A percentile compares a stretch with the other conserved stretches of the same genome.
These are phyloP conservation scores for sorghum (Sorghum bicolor) DNA, from an alignment of 176 grass and related monocot species.

Conservation along the genomic window Sorghum_bicolor_NCBIv3 NC_012871.2:73946501-73947000, in stretches of 20 bases:
- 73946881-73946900: conserved; percentile 44
- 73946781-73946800: not conserved
- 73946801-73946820: conserved; percentile 27
- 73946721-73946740: not conserved
- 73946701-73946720: not conserved
- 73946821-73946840: not conserved
- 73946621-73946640: not conserved
- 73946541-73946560: conserved; percentile 19
- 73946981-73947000: conserved; percentile 25
- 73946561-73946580: not conserved
- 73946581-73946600: not conserved
- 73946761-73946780: not conserved
- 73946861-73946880: not conserved
- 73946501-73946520: not conserved
- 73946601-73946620: not conserved
- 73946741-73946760: too few species aligned
- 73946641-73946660: not conserved
- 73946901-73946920: conserved; percentile 50
- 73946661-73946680: not conserved
- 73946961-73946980: conserved; percentile 40
- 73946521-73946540: conserved; percentile 29
- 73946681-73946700: not conserved
- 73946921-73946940: conserved; percentile 44
- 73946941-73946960: conserved; percentile 43
- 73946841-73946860: not conserved